Evolutionary conservation across 805 yeast genomes (phyloP).

Genomic region (Starmerella bombicola): DNA sequence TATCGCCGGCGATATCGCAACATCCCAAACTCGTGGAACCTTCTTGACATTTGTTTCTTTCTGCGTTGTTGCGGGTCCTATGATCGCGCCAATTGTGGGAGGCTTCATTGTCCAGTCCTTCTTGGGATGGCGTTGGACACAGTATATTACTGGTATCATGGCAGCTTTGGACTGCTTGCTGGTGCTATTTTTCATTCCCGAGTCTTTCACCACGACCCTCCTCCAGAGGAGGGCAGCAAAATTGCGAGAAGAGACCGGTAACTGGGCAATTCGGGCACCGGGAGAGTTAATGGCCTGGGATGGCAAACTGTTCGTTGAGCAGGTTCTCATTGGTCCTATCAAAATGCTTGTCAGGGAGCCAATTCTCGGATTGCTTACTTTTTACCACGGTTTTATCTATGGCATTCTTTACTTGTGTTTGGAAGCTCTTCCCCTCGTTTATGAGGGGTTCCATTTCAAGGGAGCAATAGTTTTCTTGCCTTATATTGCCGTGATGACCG

Average conservation of each 20-base stretch:
- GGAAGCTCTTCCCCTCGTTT: conserved; percentile 32
- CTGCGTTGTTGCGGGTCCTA: conserved; percentile 59
- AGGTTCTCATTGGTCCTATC: conserved; percentile 24
- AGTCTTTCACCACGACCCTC: conserved; percentile 62
- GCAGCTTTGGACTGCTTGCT: conserved; percentile 35
- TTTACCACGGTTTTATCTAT: conserved; percentile 33
- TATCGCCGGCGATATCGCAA: conserved; percentile 69
- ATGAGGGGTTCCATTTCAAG: conserved; percentile 46
- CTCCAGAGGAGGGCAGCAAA: conserved; percentile 49
- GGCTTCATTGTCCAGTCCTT: conserved; percentile 49
- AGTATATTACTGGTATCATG: conserved; percentile 56
- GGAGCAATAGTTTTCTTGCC: conserved; percentile 63
- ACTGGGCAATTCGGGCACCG: conserved; percentile 70
- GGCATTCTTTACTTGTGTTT: conserved; percentile 33
- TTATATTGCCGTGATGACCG: conserved; percentile 63
- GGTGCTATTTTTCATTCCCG: conserved; percentile 40
- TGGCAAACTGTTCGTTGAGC: conserved; percentile 32
- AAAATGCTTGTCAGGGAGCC: conserved; percentile 31
- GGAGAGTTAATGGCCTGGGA: conserved; percentile 34
- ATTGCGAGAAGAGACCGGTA: conserved; percentile 56
- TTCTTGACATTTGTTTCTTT: conserved; percentile 62
- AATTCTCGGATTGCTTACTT: conserved; percentile 28
- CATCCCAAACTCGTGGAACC: conserved; percentile 53
- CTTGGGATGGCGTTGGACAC: conserved; percentile 78
- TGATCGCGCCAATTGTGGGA: conserved; percentile 69